Conservation (phyloP, 2,329 filamentous ascomycete genomes). For the Berkeleyomyces basicola region DNA sequence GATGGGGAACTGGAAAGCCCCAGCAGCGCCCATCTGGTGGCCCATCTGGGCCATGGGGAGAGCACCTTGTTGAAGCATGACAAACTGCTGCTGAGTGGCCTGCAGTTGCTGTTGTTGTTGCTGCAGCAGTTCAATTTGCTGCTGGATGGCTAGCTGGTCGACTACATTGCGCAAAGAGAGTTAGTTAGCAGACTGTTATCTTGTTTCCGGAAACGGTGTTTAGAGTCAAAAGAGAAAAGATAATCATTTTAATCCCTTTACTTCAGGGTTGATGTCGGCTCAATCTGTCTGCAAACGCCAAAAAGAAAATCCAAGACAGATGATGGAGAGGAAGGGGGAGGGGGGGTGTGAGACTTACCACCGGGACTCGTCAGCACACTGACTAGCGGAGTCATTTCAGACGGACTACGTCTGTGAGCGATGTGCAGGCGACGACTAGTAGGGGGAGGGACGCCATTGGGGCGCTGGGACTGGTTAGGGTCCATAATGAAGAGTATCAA, state of each 20-base stretch:
- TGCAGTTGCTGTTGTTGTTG: slow-evolving; percentile 97
- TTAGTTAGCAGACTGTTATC: neutral
- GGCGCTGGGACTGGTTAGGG: slow-evolving; percentile 24
- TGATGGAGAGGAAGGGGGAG: neutral
- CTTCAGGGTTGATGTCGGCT: no score
- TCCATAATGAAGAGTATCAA: slow-evolving; percentile 37
- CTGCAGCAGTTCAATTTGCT: slow-evolving; percentile 93
- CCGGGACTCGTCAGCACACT: slow-evolving; percentile 61
- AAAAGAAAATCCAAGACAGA: neutral
- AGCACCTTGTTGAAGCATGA: slow-evolving; percentile 90
- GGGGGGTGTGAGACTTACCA: slow-evolving; percentile 34
- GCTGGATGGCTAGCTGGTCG: slow-evolving; percentile 94
- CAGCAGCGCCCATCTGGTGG: slow-evolving; percentile 64
- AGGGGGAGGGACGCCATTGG: slow-evolving; percentile 51
- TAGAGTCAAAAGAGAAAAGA: no score
- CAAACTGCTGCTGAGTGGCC: slow-evolving; percentile 90
- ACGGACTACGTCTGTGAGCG: slow-evolving; percentile 90
- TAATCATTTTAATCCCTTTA: no score
- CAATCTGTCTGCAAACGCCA: no score
- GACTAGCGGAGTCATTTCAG: slow-evolving; percentile 93
- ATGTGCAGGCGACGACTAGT: slow-evolving; percentile 86
- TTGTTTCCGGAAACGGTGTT: no score
- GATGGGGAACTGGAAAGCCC: slow-evolving; percentile 76
- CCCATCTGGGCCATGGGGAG: slow-evolving; percentile 57
- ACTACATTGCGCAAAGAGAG: slow-evolving; percentile 34